A percentile compares a stretch with the other conserved stretches of the same genome.
Evolutionary conservation across 345 rosid genomes (phyloP).

Genomic region (Psidium friedrichsthalianum): DNA sequence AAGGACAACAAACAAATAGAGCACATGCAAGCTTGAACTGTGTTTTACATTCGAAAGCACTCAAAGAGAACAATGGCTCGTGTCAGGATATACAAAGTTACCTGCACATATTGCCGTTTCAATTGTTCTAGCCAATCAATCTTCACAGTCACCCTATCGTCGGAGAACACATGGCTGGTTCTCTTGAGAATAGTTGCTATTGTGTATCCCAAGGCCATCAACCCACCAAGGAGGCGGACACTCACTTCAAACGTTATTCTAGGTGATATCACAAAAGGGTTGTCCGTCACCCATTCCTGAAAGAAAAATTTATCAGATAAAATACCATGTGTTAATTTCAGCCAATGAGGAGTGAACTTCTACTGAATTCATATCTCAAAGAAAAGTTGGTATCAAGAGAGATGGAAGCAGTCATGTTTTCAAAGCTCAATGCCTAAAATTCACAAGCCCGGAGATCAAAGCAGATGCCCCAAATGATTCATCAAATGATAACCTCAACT

Average conservation of each 20-base stretch:
- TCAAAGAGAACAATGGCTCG: background rate
- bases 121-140: conserved; percentile 94
- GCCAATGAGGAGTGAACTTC: background rate
- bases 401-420: background rate
- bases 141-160: conserved; percentile 70
- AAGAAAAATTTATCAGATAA: conserved; percentile 1
- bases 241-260: conserved; percentile 97
- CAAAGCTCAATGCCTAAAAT: background rate
- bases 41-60: background rate
- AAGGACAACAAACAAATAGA: background rate
- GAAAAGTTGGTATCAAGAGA: background rate
- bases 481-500: background rate
- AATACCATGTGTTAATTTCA: background rate
- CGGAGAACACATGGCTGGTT: conserved; percentile 78
- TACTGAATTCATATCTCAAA: background rate
- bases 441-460: background rate
- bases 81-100: conserved; percentile 6
- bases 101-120: conserved; percentile 90
- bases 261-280: conserved; percentile 97
- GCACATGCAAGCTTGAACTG: background rate
- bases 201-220: conserved; percentile 97
- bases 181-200: conserved; percentile 94
- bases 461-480: background rate
- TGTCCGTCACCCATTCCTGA: conserved; percentile 95
- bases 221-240: conserved; percentile 97